Evolutionary conservation across 2,329 filamentous ascomycete species (phyloP), one percentile per base, ranked within the genome.

Genomic region (Lasiodiplodia citricola): DNA sequence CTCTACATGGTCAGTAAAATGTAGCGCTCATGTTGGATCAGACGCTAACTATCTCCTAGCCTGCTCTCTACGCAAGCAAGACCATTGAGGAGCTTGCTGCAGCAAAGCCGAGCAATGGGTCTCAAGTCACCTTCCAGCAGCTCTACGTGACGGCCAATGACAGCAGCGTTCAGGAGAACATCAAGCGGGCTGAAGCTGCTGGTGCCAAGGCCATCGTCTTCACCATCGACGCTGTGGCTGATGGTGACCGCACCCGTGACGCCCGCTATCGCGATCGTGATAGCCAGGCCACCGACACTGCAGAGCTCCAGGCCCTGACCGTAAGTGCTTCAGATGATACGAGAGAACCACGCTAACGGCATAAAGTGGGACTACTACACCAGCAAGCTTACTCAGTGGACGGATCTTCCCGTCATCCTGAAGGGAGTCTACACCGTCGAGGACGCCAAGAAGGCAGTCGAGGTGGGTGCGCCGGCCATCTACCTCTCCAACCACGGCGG

Each of bases 401-500:
- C 80, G 0, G 71, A 71, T 2, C 73, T 81, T 0, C 79, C 79
- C 1, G 76, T 81, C 67, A 76, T 81, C 11, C 78, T 76, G 65
- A 82, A 82, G 71, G 80, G 80, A 21, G 77, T 81, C 66, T 77
- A 79, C 70, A 79, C 78, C 4, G 78, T 79, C 14, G 78, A 81
- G 57, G 80, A 82, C 57, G 80, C 78, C 4, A 76, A 76, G 60
- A 73, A 78, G 11, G 78, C 76, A 1, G 74, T 79, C 50, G 74
- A 80, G 55, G 69, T 78, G 10, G 80, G 80, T 11, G 78, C 74
- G 10, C 76, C 76, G 38, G 80, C 80, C 2, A 78, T 81, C 65
- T 80, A 79, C 71, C 73, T 82, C 55, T 80, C 78, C 55, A 82
- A 82, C 73, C 80, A 82, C 71, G 80, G 80, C 23, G 80, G 80